A percentile compares a stretch with the other conserved stretches of the same genome.
Evolutionary conservation across 2,329 filamentous ascomycete genomes (phyloP).

Genomic region (Fusarium pseudonygamai): DNA sequence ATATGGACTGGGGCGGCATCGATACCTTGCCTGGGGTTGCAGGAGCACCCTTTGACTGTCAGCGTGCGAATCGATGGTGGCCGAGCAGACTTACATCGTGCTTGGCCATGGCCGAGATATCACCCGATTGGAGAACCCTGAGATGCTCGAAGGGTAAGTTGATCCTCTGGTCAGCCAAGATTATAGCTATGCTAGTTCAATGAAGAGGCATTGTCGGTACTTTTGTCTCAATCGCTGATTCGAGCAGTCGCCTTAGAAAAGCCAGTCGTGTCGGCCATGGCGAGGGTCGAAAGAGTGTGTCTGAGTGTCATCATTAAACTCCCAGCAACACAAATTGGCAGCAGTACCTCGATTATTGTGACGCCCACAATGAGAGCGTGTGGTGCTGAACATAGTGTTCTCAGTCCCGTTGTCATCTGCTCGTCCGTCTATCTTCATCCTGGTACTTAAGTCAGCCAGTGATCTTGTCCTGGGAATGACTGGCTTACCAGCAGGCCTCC

Average conservation of each 20-base stretch:
- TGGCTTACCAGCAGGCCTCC: too few relatives aligned
- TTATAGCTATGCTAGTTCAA: background rate
- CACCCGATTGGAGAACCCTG: slow-evolving; percentile 67
- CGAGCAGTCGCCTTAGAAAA: background rate
- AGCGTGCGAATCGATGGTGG: background rate
- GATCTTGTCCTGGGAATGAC: too few relatives aligned
- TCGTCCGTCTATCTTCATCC: background rate
- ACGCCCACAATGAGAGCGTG: background rate
- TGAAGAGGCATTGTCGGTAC: background rate
- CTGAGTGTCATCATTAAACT: too few relatives aligned
- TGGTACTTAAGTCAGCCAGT: background rate
- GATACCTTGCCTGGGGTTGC: slow-evolving; percentile 75
- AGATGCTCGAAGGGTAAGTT: background rate
- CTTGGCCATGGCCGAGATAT: slow-evolving; percentile 77
- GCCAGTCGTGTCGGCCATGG: background rate
- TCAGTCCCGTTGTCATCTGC: too few relatives aligned
- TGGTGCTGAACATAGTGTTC: rapidly evolving
- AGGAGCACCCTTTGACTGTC: slow-evolving; percentile 57
- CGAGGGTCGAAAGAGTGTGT: background rate
- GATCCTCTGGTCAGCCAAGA: background rate
- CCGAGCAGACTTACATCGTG: slow-evolving; percentile 63
- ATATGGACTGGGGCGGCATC: slow-evolving; percentile 67
- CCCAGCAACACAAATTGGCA: too few relatives aligned
- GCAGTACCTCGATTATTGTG: background rate
- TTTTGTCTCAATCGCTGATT: background rate